Evolutionary conservation across 305 asterid species (phyloP).

Genomic region (Plantago lanceolata): DNA sequence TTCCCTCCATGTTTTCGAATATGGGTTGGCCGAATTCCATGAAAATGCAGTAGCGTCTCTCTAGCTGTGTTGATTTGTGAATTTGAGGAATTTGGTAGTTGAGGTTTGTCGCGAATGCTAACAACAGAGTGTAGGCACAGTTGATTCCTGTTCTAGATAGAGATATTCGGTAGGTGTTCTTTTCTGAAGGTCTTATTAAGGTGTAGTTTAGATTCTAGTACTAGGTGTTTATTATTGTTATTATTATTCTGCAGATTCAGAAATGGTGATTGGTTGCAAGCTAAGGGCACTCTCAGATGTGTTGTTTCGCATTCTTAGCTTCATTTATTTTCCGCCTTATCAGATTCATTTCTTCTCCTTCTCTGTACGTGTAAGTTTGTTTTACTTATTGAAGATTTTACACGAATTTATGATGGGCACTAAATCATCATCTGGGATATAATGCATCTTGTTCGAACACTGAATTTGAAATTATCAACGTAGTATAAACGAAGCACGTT

Average conservation of each 20-base stretch:
- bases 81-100: background rate
- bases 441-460: no score
- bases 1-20: conserved; percentile 53
- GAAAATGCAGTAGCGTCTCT: conserved; percentile 61
- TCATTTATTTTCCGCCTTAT: background rate
- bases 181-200: no score
- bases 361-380: background rate
- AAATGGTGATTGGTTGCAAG: conserved; percentile 13
- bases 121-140: conserved; percentile 20
- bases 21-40: conserved; percentile 67
- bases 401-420: no score
- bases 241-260: conserved; percentile 1
- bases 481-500: no score
- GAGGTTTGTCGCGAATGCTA: conserved; percentile 23
- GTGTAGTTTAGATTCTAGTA: conserved; percentile 17
- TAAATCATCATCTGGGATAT: no score
- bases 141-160: conserved; percentile 8
- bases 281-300: background rate
- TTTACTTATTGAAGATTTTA: no score
- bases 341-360: background rate
- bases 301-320: conserved; percentile 2
- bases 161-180: conserved; percentile 1
- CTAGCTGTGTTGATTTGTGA: conserved; percentile 11
- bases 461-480: no score
- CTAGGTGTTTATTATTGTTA: background rate